Conservation (phyloP, 371 early-diverging fungal species). For the Mortierella sp. region DNA sequence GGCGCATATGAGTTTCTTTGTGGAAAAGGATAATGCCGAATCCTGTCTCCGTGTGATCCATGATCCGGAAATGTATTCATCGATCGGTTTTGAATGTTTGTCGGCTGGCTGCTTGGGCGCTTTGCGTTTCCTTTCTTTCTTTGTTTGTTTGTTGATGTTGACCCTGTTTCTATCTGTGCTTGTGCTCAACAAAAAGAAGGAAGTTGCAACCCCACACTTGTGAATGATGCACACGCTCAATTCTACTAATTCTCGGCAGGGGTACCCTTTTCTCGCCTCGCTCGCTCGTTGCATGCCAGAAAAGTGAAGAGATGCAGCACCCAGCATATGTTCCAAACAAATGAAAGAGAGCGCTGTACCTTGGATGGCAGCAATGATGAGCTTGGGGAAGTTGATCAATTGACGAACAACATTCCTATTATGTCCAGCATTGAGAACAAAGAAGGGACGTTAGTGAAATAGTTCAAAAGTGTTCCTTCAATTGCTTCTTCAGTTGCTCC, state of each 20-base stretch:
- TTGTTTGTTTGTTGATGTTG: not conserved
- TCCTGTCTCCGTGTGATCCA: conserved; percentile 5
- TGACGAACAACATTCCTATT: conserved; percentile 65
- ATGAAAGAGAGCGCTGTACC: conserved; percentile 56
- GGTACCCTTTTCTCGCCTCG: not conserved
- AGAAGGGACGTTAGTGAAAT: too few relatives aligned
- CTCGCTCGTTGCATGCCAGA: not conserved
- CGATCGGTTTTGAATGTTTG: not conserved
- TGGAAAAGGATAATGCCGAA: not conserved
- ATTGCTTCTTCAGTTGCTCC: not conserved
- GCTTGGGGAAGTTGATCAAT: conserved; percentile 77
- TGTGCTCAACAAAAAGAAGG: not conserved
- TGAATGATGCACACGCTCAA: not conserved
- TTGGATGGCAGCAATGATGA: conserved; percentile 81
- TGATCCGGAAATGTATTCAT: conserved; percentile 6
- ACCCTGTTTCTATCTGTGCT: not conserved
- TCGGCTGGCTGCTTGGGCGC: not conserved
- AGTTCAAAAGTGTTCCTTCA: too few relatives aligned
- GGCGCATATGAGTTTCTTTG: conserved; percentile 10
- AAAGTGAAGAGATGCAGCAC: not conserved
- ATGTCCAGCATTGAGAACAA: not conserved
- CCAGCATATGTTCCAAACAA: too few relatives aligned
- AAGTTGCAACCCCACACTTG: not conserved
- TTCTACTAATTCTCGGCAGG: not conserved
- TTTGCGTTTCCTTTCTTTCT: not conserved